Percentiles rank a stretch among this genome's conserved stretches.
Conservation (phyloP, 768 basidiomycete genomes). For the Hericium erinaceus region DNA sequence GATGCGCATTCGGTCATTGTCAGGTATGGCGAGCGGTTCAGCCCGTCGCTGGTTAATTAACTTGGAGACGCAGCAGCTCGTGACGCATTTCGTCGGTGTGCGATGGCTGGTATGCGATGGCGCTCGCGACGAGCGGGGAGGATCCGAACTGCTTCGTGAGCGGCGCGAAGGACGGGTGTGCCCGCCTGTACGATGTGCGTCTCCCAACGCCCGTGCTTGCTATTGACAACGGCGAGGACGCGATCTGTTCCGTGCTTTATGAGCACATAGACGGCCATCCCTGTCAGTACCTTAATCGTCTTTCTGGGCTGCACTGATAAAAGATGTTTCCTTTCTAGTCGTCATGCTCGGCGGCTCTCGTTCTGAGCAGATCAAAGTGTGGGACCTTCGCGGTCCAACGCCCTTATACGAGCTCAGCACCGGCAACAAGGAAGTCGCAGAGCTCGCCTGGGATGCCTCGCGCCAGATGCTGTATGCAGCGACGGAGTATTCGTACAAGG, state of each 20-base stretch:
- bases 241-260: no score
- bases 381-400: conserved; percentile 31
- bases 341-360: conserved; percentile 20
- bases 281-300: background rate
- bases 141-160: conserved; percentile 30
- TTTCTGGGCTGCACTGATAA: background rate
- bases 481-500: conserved; percentile 26
- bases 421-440: conserved; percentile 32
- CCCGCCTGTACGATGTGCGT: no score
- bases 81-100: conserved; percentile 28
- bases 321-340: conserved; percentile 6
- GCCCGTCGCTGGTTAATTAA: conserved; percentile 26
- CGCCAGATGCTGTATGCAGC: conserved; percentile 23
- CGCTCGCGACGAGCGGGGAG: conserved; percentile 25
- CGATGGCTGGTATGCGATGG: conserved; percentile 24
- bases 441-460: conserved; percentile 26
- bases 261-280: no score
- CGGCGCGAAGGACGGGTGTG: conserved; percentile 7
- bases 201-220: no score
- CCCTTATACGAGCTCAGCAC: conserved; percentile 34
- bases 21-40: conserved; percentile 3
- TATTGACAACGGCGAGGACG: no score
- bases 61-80: conserved; percentile 20
- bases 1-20: background rate
- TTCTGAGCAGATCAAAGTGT: conserved; percentile 28